These are phyloP conservation scores for Pseudocercospora fijiensis DNA, from an alignment of 2,329 filamentous ascomycete genomes.

Conservation along the genomic window DNA sequence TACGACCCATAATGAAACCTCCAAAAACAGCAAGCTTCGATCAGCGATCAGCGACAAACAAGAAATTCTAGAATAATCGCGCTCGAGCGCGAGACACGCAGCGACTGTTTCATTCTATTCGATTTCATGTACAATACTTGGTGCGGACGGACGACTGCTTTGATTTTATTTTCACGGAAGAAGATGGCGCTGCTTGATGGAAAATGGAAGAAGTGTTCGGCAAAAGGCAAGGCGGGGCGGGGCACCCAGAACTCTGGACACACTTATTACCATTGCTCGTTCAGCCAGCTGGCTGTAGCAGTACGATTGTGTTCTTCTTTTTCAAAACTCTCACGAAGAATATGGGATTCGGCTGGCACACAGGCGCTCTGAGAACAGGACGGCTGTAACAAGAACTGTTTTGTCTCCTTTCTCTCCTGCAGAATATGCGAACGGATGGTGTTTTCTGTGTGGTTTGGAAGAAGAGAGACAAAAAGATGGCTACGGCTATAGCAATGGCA, in stretches of 20 bases:
- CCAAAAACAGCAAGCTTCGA: constrained; percentile 13
- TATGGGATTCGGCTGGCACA: constrained; percentile 5
- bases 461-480: not conserved
- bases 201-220: not conserved
- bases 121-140: constrained; percentile 9
- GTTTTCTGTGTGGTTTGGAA: not conserved
- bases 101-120: constrained; percentile 5
- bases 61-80: constrained; percentile 2
- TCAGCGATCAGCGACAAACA: constrained; percentile 18
- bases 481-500: no score
- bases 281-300: not conserved
- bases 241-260: not conserved
- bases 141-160: constrained; percentile 7
- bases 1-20: constrained; percentile 7
- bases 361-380: not conserved
- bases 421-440: not conserved
- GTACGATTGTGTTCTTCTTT: not conserved
- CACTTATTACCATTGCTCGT: not conserved
- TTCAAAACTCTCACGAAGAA: constrained; percentile 5
- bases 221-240: not conserved
- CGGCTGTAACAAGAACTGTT: not conserved
- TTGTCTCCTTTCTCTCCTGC: no score
- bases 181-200: not conserved
- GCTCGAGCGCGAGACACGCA: constrained; percentile 7
- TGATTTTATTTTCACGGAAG: not conserved